Evolutionary conservation across 345 rosid genomes (phyloP).

Genomic region (Syzygium grande): DNA sequence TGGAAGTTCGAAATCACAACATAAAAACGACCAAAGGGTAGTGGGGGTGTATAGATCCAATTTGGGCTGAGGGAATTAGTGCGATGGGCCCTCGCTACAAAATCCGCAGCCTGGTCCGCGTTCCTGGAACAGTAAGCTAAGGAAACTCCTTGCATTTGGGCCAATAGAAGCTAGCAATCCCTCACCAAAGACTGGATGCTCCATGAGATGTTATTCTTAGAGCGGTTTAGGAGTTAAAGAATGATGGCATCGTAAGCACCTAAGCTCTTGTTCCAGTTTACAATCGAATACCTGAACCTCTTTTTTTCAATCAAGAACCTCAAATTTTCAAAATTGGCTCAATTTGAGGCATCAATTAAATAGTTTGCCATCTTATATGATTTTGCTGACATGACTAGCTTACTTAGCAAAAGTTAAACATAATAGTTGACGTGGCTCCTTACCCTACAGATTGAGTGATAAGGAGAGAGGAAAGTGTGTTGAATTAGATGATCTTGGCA

Average conservation of each 20-base stretch:
- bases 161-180: not conserved
- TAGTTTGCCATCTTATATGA: not conserved
- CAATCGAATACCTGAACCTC: not conserved
- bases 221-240: not conserved
- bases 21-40: too few species aligned
- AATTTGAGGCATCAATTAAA: not conserved
- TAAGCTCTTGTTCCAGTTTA: not conserved
- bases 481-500: not conserved
- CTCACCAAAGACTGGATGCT: too few species aligned
- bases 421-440: not conserved
- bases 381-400: not conserved
- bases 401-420: too few species aligned
- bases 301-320: not conserved
- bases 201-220: not conserved
- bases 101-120: too few species aligned
- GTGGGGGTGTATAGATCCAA: too few species aligned
- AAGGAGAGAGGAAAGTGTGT: not conserved
- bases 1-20: too few species aligned
- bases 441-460: too few species aligned
- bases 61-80: too few species aligned
- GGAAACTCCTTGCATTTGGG: too few species aligned
- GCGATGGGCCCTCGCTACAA: too few species aligned
- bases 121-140: too few species aligned
- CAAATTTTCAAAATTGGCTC: not conserved
- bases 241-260: not conserved